Percentiles rank a stretch among this genome's conserved stretches.
These are phyloP conservation scores for Pythium dissotocum DNA, from an alignment of 352 stramenopile species.

Conservation along the genomic window DNA sequence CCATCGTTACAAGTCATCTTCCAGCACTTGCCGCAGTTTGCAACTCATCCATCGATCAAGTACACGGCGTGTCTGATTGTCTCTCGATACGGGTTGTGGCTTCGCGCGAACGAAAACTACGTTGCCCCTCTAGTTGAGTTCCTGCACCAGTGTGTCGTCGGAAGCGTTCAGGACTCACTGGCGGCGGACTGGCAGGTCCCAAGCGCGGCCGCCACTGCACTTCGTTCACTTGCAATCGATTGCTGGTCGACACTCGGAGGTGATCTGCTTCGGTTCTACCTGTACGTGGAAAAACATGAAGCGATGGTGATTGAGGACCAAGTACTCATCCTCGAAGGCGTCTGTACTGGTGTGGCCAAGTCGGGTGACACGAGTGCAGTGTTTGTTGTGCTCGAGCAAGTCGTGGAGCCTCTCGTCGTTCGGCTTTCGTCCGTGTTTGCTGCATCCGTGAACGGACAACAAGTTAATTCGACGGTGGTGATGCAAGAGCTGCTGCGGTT, in stretches of 20 bases:
- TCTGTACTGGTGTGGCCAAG: slow-evolving; percentile 61
- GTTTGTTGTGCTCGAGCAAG: slow-evolving; percentile 57
- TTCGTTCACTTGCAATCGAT: slow-evolving; percentile 75
- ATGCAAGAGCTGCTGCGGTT: slow-evolving; percentile 74
- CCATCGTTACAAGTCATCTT: slow-evolving; percentile 75
- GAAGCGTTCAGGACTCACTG: slow-evolving; percentile 41
- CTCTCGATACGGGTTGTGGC: slow-evolving; percentile 80
- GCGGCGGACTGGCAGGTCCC: slow-evolving; percentile 78
- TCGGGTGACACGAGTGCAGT: slow-evolving; percentile 46
- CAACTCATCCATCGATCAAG: slow-evolving; percentile 74
- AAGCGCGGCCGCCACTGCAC: slow-evolving; percentile 63
- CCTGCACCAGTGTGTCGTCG: slow-evolving; percentile 69
- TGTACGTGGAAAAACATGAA: slow-evolving; percentile 70
- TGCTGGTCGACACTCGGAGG: slow-evolving; percentile 68
- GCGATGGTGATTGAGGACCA: slow-evolving; percentile 79
- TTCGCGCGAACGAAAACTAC: slow-evolving; percentile 47
- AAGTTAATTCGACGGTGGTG: slow-evolving; percentile 40
- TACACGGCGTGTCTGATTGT: slow-evolving; percentile 87
- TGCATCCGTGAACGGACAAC: slow-evolving; percentile 32
- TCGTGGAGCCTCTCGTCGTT: slow-evolving; percentile 65
- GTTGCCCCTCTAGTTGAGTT: slow-evolving; percentile 65
- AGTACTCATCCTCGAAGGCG: slow-evolving; percentile 81
- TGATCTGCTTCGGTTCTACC: slow-evolving; percentile 76
- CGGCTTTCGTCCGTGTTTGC: slow-evolving; percentile 50
- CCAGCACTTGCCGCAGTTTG: slow-evolving; percentile 70